Evolutionary conservation across 768 basidiomycete genomes (phyloP), one percentile per base, ranked within the genome.

Genomic region (Pulveroboletus sp.): DNA sequence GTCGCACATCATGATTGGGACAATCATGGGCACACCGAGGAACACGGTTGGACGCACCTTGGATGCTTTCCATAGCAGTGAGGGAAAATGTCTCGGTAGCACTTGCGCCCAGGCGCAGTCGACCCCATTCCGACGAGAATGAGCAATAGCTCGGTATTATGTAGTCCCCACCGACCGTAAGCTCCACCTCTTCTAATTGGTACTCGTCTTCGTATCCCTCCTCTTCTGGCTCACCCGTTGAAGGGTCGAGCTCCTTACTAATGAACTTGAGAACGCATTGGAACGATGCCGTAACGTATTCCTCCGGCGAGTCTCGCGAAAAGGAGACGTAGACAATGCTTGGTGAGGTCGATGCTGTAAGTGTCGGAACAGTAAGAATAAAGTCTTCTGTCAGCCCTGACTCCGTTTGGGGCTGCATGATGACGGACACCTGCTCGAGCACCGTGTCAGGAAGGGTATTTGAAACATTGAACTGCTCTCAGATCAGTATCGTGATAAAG

Each of bases 181-280:
- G 75, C 66, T 98, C 96, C 49, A 96, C 81, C 54, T 98, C 96
- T 68, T 99, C 96, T 38, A 97, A 74, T 68, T 92, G 90, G 70
- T 99, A 99, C 70, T 98, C 95, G 72, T 98, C 96, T 64, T 93
- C 90, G 68, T 98, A 99, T n/a, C 96, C 96, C 47, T 96, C 94
- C 56, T 89, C 92, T 70, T 99, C 96, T 8, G 96, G 96, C 62
- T 90, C 84, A 21, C 94, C 94, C 13, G 89, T 94, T 39, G 87
- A 79, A 11, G 96, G 96, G 69, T 99, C 96, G 15, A 98, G 80
- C 65, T 99, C 96, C 70, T 98, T 99, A 74, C 90, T 94, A 59
- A 94, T 74, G 65, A 96, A 99, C 69, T 92, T 93, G 68, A 99
- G 83, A 8, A 84, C 80, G 65, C 93, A 96, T 54, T 80, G 78